These are phyloP conservation scores for Amanita rimosa DNA, from an alignment of 768 basidiomycete species.

Conservation along the genomic window DNA sequence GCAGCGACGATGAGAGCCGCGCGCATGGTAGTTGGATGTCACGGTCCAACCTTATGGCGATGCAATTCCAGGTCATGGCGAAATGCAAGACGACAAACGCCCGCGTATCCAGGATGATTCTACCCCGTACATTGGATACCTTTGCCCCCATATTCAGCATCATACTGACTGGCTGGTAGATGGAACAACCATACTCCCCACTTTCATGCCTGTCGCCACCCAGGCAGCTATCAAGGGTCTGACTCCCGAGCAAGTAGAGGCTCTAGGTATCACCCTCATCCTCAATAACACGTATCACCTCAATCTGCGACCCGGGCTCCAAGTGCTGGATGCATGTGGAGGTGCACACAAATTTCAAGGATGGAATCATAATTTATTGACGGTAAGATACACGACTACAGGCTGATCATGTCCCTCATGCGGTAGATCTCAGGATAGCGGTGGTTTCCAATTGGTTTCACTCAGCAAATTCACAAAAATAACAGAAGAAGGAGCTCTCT, in stretches of 20 bases:
- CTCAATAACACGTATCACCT: conserved; percentile 89
- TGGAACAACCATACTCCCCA: conserved; percentile 73
- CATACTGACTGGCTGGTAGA: conserved; percentile 28
- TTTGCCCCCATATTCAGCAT: conserved; percentile 5
- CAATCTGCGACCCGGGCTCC: conserved; percentile 72
- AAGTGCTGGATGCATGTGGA: conserved; percentile 61
- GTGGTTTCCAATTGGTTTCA: conserved; percentile 84
- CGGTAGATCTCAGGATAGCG: conserved; percentile 52
- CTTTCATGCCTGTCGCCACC: conserved; percentile 92
- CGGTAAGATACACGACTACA: conserved; percentile 28
- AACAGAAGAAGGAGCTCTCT: conserved; percentile 82
- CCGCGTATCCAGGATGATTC: conserved; percentile 74
- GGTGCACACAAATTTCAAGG: conserved; percentile 89
- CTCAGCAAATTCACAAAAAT: conserved; percentile 77
- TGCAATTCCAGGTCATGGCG: conserved; percentile 80
- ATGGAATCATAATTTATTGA: conserved; percentile 79
- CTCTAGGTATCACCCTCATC: conserved; percentile 71
- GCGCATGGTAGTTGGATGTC: conserved; percentile 13
- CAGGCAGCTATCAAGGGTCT: conserved; percentile 89
- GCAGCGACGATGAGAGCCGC: conserved; percentile 11
- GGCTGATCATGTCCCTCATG: background rate
- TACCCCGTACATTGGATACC: conserved; percentile 48
- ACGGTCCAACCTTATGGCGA: conserved; percentile 19
- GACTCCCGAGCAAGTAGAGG: conserved; percentile 76
- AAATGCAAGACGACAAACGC: conserved; percentile 75